A percentile compares a stretch with the other conserved stretches of the same genome.
phyloP scores from a whole-genome alignment of 768 basidiomycete species.

The Suillus americanus region DNA sequence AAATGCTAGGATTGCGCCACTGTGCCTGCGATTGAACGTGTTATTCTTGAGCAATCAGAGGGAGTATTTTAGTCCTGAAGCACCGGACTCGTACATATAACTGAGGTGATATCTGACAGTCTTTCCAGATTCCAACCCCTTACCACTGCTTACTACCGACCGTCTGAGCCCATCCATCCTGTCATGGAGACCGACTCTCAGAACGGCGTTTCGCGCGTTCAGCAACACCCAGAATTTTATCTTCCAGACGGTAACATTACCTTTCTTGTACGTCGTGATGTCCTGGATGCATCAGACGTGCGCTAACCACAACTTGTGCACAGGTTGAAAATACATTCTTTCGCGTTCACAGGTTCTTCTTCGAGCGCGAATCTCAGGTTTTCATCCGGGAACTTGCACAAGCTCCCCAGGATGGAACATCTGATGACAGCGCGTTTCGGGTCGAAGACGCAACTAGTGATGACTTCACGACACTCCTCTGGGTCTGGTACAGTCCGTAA shows the following conservation, averaged over 20 bases:
- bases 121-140: background rate
- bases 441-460: constrained; percentile 26
- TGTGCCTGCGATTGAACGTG: background rate
- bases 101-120: background rate
- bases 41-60: background rate
- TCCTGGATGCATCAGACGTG: background rate
- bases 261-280: constrained; percentile 44
- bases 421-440: constrained; percentile 6
- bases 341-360: constrained; percentile 35
- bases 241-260: constrained; percentile 53
- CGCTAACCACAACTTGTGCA: background rate
- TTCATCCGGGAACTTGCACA: constrained; percentile 28
- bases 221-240: constrained; percentile 42
- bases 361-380: constrained; percentile 34
- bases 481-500: constrained; percentile 59
- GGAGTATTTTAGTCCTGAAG: background rate
- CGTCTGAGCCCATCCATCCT: background rate
- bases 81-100: background rate
- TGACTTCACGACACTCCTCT: constrained; percentile 48
- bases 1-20: constrained; percentile 1
- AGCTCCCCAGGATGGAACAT: background rate
- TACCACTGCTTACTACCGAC: too few relatives aligned
- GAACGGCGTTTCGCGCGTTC: background rate
- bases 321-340: constrained; percentile 37
- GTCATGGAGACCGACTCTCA: background rate